Evolutionary conservation across 83 land plant genomes (phyloP), one percentile per base, ranked within the genome.

Genomic region (Larix sibirica): DNA sequence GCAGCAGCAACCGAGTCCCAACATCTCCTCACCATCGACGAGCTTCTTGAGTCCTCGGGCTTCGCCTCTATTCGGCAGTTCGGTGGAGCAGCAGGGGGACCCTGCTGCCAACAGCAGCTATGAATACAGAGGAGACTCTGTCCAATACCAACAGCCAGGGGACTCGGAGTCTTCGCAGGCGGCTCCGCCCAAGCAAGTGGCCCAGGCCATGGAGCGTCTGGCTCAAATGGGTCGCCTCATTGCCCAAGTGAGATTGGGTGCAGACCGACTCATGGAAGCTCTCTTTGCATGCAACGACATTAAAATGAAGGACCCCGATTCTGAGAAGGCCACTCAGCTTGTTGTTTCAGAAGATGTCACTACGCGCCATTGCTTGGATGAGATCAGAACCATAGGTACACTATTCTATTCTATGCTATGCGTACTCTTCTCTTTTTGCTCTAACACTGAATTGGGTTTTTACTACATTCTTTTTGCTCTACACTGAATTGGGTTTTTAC

Each of bases 121-220:
- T 47, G 77, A 73, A 9, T 73, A 73, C 77, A 73, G 54, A 44
- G 77, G 54, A 44, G 54, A 73, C 10, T 28, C 28, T 28, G 56
- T 21, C 4, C 77, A 73, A 21, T 73, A 40, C 42, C 77, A 71
- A 36, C 78, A 67, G 83, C 26, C 12, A 73, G 14, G 42, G 31
- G 28, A 28, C 4, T 66, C 21, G 6, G 59, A 38, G 64, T n/a
- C 66, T 50, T 4, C 81, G 8, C 79, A n/a, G 66, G 92, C 90
- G 60, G 94, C 94, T 18, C 96, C 96, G 79, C 96, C 96, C 80
- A 94, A 94, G 93, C 96, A 92, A 86, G 92, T 94, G 58, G 96
- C 96, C 47, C 67, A 80, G 80, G 96, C 96, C 1, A 85, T 94
- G 93, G 97, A 96, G 62, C 85, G 94, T 68, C 89, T 96, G 4